Evolutionary conservation across 345 rosid genomes (phyloP), one percentile per base, ranked within the genome.

Genomic region (Populus alba): DNA sequence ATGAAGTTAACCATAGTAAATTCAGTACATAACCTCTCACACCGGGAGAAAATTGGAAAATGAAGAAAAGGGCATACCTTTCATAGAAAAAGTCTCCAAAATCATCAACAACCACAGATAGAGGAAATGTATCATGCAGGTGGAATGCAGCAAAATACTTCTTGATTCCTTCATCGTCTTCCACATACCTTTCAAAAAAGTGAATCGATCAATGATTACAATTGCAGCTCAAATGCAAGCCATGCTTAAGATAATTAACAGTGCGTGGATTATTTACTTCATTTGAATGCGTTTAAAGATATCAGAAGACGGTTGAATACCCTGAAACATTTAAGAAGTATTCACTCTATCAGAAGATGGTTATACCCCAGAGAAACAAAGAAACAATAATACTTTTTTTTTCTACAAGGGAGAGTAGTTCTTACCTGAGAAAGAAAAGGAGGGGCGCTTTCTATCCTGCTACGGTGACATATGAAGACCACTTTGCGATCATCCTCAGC

Each of bases 141-240:
- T 92, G 97, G 89, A 95, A 95, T 61, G 97, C 97, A 76, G 98
- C 91, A 63, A 95, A 90, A 86, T 89, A 93, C 71, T 89, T 92
- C 79, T 86, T 90, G 71, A 93, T 82, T 31, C 88, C 94, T 78
- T 91, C 97, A 39, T 90, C 94, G 81, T 88, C 92, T 61, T 93
- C 92, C 41, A 93, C 86, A 78, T 92, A 95, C 84, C 97, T 93
- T 79, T 39, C 6, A 62, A 77, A 63, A 6, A 43, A 76, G 8
- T 22, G 43, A 63, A 20, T 31, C 4, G 8, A 16, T 25, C 17
- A 66, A 45, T 11, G 15, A 59, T 35, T 6, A 23, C 51, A 35
- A 9, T 12, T 39, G 47, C 11, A 57, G 51, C 47, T 17, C 13
- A 35, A 13, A 67, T 16, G 68, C 17, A 75, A 66, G 27, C 10